Evolutionary conservation across 75 land plant species (phyloP).

Genomic region (Pinus albicaulis): DNA sequence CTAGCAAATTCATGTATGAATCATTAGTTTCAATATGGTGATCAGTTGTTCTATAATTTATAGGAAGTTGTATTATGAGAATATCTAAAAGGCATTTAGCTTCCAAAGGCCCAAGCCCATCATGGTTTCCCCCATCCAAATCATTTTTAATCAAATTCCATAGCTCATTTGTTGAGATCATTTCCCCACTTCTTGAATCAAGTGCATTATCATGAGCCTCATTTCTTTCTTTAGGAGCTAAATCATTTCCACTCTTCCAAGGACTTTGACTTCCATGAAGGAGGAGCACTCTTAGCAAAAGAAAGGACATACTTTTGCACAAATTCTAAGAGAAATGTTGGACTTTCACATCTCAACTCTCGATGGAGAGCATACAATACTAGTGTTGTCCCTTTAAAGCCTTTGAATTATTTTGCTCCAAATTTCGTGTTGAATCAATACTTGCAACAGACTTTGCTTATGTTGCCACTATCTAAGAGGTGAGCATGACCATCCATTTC

Average conservation of each 20-base stretch:
- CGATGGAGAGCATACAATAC: constrained; percentile 80
- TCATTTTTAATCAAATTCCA: constrained; percentile 32
- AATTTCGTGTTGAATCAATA: constrained; percentile 23
- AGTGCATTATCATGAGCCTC: constrained; percentile 6
- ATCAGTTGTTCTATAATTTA: constrained; percentile 7
- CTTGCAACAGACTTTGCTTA: constrained; percentile 77
- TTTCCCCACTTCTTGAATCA: constrained; percentile 17
- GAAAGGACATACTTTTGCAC: constrained; percentile 90
- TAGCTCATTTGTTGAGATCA: constrained; percentile 16
- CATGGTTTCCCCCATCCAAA: constrained; percentile 24
- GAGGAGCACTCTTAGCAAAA: constrained; percentile 58
- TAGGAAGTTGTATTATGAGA: constrained; percentile 16
- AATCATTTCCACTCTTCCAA: constrained; percentile 21
- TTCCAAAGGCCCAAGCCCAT: constrained; percentile 25
- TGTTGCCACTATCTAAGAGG: constrained; percentile 33
- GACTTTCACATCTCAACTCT: constrained; percentile 55
- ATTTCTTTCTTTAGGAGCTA: constrained; percentile 11
- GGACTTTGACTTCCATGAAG: constrained; percentile 67
- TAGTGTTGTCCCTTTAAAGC: constrained; percentile 21
- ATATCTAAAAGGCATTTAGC: constrained; percentile 46
- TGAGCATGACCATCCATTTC: too few species aligned
- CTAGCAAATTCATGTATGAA: constrained; percentile 1
- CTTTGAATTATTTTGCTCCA: constrained; percentile 27
- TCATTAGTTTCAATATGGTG: constrained; percentile 1
- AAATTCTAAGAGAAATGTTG: constrained; percentile 69